Percentiles rank a stretch among this genome's conserved stretches.
These are phyloP conservation scores for Leccinum subgranulosum DNA, from an alignment of 768 basidiomycete genomes.

Conservation along the genomic window DNA sequence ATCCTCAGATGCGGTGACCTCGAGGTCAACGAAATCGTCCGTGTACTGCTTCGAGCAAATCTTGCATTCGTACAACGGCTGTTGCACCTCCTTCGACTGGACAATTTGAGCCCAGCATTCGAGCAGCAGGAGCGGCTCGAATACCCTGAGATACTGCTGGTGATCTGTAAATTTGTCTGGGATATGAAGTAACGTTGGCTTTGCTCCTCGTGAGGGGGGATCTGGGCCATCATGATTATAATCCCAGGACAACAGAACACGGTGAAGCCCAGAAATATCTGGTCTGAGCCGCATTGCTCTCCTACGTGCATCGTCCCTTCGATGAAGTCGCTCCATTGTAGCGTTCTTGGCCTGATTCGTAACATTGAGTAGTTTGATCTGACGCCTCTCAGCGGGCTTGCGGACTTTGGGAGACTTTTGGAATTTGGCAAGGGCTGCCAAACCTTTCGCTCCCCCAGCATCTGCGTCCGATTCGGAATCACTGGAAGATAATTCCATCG, in stretches of 20 bases:
- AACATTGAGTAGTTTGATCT: conserved; percentile 60
- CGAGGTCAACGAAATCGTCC: conserved; percentile 83
- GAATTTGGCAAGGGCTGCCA: conserved; percentile 55
- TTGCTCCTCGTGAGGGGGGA: conserved; percentile 51
- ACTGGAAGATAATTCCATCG: conserved; percentile 36
- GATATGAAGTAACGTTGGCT: conserved; percentile 40
- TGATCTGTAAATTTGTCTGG: conserved; percentile 66
- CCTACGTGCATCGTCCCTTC: conserved; percentile 58
- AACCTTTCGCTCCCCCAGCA: conserved; percentile 36
- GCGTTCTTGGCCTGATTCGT: conserved; percentile 42
- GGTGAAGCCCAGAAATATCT: conserved; percentile 76
- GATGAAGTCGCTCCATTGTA: conserved; percentile 47
- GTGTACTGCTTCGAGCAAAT: conserved; percentile 67
- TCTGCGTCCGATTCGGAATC: conserved; percentile 50
- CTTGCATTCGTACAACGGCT: conserved; percentile 55
- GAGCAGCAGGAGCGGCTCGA: conserved; percentile 80
- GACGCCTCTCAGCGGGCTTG: conserved; percentile 56
- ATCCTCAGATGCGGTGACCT: conserved; percentile 54
- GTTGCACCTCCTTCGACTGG: conserved; percentile 68
- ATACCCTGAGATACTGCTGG: conserved; percentile 65
- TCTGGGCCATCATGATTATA: conserved; percentile 63
- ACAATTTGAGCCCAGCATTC: conserved; percentile 91
- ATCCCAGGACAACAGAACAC: conserved; percentile 80
- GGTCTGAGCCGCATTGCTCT: conserved; percentile 74
- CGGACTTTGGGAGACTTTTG: conserved; percentile 60